phyloP scores from a whole-genome alignment of 2,329 filamentous ascomycete genomes.

The Fusarium decemcellulare region DNA sequence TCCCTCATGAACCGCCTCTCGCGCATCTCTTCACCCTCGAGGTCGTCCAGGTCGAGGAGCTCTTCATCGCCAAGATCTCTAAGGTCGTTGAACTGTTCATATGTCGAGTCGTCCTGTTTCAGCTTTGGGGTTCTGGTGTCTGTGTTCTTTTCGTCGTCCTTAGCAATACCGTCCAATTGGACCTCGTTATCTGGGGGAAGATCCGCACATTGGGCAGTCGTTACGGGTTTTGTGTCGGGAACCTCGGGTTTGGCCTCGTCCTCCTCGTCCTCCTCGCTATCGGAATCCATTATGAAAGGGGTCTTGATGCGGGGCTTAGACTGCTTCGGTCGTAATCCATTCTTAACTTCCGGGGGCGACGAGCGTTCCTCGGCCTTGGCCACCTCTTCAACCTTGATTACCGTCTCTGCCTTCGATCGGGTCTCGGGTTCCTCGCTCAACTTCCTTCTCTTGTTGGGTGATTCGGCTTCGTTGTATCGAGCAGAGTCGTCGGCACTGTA shows the following conservation, averaged over 20 bases:
- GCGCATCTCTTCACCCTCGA: constrained; percentile 75
- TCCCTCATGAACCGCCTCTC: constrained; percentile 82
- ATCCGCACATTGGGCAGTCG: constrained; percentile 41
- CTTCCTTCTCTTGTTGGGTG: constrained; percentile 50
- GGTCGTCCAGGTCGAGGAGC: constrained; percentile 66
- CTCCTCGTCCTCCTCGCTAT: constrained; percentile 60
- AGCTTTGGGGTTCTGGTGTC: constrained; percentile 34
- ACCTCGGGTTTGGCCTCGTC: constrained; percentile 13
- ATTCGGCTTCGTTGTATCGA: constrained; percentile 53
- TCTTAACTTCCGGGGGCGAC: constrained; percentile 52
- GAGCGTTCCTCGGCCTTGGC: constrained; percentile 40
- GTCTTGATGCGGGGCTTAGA: constrained; percentile 46
- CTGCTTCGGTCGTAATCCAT: constrained; percentile 30
- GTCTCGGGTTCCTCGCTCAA: constrained; percentile 42
- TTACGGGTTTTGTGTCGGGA: constrained; percentile 12
- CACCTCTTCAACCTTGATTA: constrained; percentile 20
- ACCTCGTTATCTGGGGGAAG: constrained; percentile 36
- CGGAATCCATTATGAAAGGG: constrained; percentile 81
- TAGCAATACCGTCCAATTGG: constrained; percentile 42
- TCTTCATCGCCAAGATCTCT: constrained; percentile 63
- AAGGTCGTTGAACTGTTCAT: constrained; percentile 53
- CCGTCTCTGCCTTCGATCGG: background rate
- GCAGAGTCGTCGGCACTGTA: constrained; percentile 46
- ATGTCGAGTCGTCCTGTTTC: constrained; percentile 51
- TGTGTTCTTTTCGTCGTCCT: constrained; percentile 35